Percentiles rank a stretch among this genome's conserved stretches.
These are phyloP conservation scores for Pseudoturritis turrita DNA, from an alignment of 345 rosid genomes.

Conservation along the genomic window DNA sequence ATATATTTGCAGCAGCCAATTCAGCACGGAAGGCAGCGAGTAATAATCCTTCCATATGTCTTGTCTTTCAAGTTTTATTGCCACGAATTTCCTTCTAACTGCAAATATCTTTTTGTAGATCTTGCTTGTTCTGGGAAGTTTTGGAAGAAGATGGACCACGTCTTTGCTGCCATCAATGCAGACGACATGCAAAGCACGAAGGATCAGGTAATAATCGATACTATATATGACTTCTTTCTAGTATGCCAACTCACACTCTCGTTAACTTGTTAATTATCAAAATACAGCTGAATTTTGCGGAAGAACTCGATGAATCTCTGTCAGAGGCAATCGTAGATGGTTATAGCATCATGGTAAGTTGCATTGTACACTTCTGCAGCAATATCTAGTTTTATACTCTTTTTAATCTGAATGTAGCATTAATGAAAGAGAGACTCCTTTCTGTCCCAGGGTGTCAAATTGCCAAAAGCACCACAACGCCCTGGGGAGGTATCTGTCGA, in stretches of 20 bases:
- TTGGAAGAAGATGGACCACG: constrained; percentile 86
- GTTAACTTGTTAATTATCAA: constrained; percentile 11
- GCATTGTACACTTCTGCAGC: not conserved
- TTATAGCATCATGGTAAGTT: constrained; percentile 50
- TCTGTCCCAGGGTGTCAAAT: constrained; percentile 41
- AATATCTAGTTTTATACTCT: constrained; percentile 5
- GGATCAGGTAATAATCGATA: constrained; percentile 59
- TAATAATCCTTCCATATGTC: constrained; percentile 37
- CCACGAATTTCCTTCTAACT: constrained; percentile 2
- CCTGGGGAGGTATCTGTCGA: constrained; percentile 40
- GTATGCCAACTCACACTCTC: not conserved
- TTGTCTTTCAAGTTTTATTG: constrained; percentile 15
- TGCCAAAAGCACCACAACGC: constrained; percentile 37
- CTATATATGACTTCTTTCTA: not conserved
- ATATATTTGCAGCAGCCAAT: constrained; percentile 74
- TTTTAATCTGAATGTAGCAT: constrained; percentile 2
- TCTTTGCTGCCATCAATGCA: constrained; percentile 53
- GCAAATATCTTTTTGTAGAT: constrained; percentile 41
- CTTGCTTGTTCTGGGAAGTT: constrained; percentile 64
- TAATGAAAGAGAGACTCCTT: not conserved
- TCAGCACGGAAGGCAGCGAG: constrained; percentile 69
- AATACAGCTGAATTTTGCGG: constrained; percentile 58
- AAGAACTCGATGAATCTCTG: constrained; percentile 68
- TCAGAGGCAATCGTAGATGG: constrained; percentile 52
- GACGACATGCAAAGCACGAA: constrained; percentile 68